Percentiles rank a stretch among this genome's conserved stretches.
Conservation (phyloP, 352 stramenopile species). For the Globisporangium recalcitrans region DNA sequence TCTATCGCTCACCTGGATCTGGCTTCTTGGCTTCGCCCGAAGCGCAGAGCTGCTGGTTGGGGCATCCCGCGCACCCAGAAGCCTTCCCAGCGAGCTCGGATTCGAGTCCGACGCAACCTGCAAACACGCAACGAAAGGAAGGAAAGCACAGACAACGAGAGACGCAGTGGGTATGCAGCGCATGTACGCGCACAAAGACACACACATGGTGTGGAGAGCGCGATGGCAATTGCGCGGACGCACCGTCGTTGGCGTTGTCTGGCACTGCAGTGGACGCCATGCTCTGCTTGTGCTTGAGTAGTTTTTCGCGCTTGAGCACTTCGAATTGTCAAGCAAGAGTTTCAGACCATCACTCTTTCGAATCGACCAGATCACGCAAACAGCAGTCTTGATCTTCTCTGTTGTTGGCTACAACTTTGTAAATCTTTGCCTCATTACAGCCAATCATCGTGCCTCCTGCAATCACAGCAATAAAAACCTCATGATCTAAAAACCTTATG, state of each 20-base stretch:
- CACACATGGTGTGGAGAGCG: too few relatives aligned
- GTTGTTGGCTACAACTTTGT: too few relatives aligned
- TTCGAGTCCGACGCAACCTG: constrained; percentile 92
- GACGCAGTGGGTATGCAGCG: not conserved
- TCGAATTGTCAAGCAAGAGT: not conserved
- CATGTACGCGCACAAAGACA: too few relatives aligned
- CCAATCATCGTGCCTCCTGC: not conserved
- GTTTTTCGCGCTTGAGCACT: not conserved
- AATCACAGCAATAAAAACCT: not conserved
- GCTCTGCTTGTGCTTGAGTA: not conserved
- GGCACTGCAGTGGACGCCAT: constrained; percentile 23
- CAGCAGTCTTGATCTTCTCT: not conserved
- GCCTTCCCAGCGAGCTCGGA: constrained; percentile 94
- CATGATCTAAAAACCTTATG: not conserved
- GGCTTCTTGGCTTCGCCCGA: constrained; percentile 86
- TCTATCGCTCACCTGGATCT: constrained; percentile 50
- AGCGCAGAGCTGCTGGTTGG: constrained; percentile 95
- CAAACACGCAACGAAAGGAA: not conserved
- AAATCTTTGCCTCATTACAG: not conserved
- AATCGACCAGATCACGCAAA: not conserved
- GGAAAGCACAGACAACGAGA: not conserved
- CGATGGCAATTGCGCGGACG: not conserved
- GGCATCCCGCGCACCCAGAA: constrained; percentile 94
- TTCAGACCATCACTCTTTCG: not conserved
- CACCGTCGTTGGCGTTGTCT: constrained; percentile 64